A percentile compares a stretch with the other conserved stretches of the same genome.
Conservation (phyloP, 768 basidiomycete genomes). For the Suillus cothurnatus region DNA sequence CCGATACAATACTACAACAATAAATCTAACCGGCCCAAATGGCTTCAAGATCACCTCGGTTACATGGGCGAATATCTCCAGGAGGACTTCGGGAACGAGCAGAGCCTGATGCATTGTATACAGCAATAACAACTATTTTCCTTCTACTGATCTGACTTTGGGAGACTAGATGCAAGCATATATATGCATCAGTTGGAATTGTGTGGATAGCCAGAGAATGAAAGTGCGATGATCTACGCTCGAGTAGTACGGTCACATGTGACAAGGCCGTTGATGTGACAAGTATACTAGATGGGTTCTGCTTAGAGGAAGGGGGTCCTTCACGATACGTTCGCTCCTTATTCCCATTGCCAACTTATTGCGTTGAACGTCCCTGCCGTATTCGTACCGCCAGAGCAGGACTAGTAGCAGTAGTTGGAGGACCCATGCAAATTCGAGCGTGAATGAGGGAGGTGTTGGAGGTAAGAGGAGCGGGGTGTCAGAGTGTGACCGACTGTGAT, state of each 20-base stretch:
- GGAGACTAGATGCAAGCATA: too few species aligned
- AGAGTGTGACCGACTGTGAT: conserved; percentile 57
- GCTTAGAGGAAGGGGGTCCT: conserved; percentile 23
- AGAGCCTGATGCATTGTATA: background rate
- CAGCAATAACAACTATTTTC: too few species aligned
- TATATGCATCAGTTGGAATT: too few species aligned
- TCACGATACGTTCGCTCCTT: conserved; percentile 32
- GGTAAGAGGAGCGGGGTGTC: conserved; percentile 55
- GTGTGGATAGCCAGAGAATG: too few species aligned
- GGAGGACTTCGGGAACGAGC: background rate
- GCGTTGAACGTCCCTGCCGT: conserved; percentile 17
- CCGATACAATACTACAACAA: too few species aligned
- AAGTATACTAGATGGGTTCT: too few species aligned
- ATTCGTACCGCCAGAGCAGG: conserved; percentile 44
- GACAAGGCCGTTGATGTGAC: too few species aligned
- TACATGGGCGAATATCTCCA: background rate
- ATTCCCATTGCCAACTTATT: conserved; percentile 17
- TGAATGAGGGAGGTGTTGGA: conserved; percentile 66
- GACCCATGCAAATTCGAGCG: conserved; percentile 76
- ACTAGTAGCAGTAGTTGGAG: conserved; percentile 71
- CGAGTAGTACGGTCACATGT: too few species aligned
- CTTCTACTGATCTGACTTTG: too few species aligned
- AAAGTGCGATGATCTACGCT: too few species aligned
- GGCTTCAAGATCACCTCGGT: too few species aligned
- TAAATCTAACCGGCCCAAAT: too few species aligned